Base-by-base conservation (phyloP, 306 rosid genomes). In the Sindora glabra region DNA sequence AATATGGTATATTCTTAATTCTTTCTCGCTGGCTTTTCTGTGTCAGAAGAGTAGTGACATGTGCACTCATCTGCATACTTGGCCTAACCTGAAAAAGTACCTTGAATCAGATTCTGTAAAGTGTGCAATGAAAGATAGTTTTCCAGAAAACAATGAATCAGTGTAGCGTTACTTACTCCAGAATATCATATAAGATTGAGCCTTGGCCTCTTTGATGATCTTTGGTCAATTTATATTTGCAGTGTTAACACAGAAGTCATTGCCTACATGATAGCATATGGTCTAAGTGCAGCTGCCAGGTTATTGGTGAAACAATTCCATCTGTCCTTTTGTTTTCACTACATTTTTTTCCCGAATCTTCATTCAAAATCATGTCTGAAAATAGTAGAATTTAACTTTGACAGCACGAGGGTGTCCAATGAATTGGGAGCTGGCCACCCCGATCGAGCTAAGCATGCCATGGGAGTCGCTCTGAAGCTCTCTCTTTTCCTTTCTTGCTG, bases 221-320 rank as follows among this genome's bases (percentile, higher is more conserved):
- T 32, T 3, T 19, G 9, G 16, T 8, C 2, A 10, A 14, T 23
- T 23, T 39, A 23, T 40, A 37, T 50, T 8, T 63, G 48, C 74
- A 87, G 97, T 57, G 77, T 70, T 42, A 87, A 77, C 77, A 91
- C 89, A 15, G 84, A 85, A 79, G 46, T 77, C 38, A 72, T 85
- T 24, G 89, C 84, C 3, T 87, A 73, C 75, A 79, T 85, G 91
- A 69, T 81, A 56, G 60, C 81, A 10, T 83, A 75, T 68, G 96
- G 97, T 51, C 96, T 87, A 19, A 78, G 92, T 70, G 91, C 96
- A 1, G 87, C 91, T 57, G 89, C 92, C 17, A 85, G 96, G 97
- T 87, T 50, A 44, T 69, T 27, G 2, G 48, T 36, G 30, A 9
- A 53, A 54, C 36, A 58, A 51, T 48, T 47, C 48, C 17, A 33